Percentiles rank a stretch among this genome's conserved stretches.
These are phyloP conservation scores for Malbranchea cinnamomea DNA, from an alignment of 2,329 filamentous ascomycete genomes.

Conservation along the genomic window DNA sequence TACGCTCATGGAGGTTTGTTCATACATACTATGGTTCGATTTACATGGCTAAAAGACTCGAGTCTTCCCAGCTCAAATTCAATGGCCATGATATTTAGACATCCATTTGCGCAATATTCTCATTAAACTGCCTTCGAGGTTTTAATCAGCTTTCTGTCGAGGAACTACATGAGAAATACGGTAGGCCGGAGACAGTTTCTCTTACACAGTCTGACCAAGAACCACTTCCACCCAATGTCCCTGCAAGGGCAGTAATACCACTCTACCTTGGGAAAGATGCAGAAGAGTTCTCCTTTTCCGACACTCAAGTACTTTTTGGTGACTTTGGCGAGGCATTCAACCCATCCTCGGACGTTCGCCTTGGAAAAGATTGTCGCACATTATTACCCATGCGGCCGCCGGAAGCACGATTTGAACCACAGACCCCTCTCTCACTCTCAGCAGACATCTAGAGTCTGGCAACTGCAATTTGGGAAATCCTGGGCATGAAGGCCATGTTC, in stretches of 20 bases:
- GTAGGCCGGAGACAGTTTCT: constrained; percentile 15
- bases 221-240: constrained; percentile 15
- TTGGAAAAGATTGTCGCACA: constrained; percentile 13
- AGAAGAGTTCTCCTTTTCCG: constrained; percentile 15
- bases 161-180: constrained; percentile 19
- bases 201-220: constrained; percentile 13
- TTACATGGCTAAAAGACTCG: too few relatives aligned
- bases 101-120: constrained; percentile 18
- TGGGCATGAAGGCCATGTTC: constrained; percentile 13
- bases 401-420: constrained; percentile 12
- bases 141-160: constrained; percentile 18
- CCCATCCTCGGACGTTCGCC: constrained; percentile 3
- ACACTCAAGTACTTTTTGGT: constrained; percentile 17
- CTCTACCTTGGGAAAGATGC: constrained; percentile 17
- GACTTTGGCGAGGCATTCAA: constrained; percentile 23
- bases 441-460: constrained; percentile 16
- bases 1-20: constrained; percentile 11
- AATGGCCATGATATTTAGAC: constrained; percentile 11
- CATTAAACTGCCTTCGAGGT: constrained; percentile 12
- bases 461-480: constrained; percentile 14
- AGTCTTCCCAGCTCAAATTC: constrained; percentile 2
- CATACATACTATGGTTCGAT: neutral
- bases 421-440: constrained; percentile 10
- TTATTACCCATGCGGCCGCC: constrained; percentile 10
- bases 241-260: constrained; percentile 15